Conservation (phyloP, 2,329 filamentous ascomycete genomes). For the Samsoniella hepiali region DNA sequence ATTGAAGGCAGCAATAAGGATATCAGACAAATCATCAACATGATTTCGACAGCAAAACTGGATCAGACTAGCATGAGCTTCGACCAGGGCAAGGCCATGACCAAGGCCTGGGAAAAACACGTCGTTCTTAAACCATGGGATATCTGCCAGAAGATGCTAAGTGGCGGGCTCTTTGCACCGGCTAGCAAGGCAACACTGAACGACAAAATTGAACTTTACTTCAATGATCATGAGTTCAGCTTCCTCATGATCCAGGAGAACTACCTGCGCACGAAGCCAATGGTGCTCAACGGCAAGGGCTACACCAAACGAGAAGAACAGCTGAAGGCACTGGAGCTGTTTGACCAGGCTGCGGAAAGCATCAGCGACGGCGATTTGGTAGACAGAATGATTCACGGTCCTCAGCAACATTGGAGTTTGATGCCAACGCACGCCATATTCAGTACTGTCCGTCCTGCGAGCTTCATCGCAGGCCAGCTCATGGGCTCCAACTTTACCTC, state of each 20-base stretch:
- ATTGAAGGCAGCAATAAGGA: constrained; percentile 96
- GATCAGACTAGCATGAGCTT: constrained; percentile 78
- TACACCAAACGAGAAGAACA: constrained; percentile 65
- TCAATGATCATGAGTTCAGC: constrained; percentile 98
- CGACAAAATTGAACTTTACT: constrained; percentile 98
- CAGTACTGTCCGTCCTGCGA: constrained; percentile 88
- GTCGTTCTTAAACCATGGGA: constrained; percentile 97
- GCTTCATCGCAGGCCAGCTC: constrained; percentile 78
- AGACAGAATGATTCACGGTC: constrained; percentile 96
- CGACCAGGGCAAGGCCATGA: constrained; percentile 87
- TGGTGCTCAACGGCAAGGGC: constrained; percentile 52
- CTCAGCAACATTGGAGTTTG: constrained; percentile 95
- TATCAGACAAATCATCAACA: constrained; percentile 97
- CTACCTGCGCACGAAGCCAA: constrained; percentile 81
- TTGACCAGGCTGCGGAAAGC: constrained; percentile 85
- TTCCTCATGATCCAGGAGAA: constrained; percentile 98
- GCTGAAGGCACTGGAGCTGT: constrained; percentile 80
- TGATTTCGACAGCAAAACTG: constrained; percentile 91
- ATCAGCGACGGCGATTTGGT: constrained; percentile 97
- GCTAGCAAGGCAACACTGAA: constrained; percentile 85
- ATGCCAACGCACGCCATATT: constrained; percentile 97
- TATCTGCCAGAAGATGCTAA: constrained; percentile 90
- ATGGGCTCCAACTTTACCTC: constrained; percentile 74
- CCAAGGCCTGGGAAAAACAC: constrained; percentile 97
- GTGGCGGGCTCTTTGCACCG: constrained; percentile 77